These are phyloP conservation scores for Sarocladiaceae sp. DNA, from an alignment of 2,329 filamentous ascomycete species.

Conservation along the genomic window DNA sequence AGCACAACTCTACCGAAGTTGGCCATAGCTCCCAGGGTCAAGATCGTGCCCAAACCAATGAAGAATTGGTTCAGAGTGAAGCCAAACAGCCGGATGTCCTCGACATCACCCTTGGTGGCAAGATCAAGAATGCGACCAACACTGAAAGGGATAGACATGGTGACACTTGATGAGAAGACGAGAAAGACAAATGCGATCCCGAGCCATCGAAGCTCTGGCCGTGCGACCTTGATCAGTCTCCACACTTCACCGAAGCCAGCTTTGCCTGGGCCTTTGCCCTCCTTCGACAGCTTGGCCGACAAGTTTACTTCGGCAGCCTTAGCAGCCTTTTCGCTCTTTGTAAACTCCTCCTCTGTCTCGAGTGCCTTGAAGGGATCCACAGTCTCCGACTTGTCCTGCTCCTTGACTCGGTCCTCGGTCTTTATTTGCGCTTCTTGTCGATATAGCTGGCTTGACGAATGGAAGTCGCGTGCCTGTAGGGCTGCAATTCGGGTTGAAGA, in stretches of 20 bases:
- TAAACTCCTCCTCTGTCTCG: constrained; percentile 42
- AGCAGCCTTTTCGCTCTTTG: constrained; percentile 76
- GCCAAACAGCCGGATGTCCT: constrained; percentile 73
- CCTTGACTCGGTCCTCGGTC: constrained; percentile 17
- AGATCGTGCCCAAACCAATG: constrained; percentile 66
- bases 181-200: constrained; percentile 77
- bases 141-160: constrained; percentile 94
- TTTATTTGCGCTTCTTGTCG: constrained; percentile 21
- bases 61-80: constrained; percentile 87
- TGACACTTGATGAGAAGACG: constrained; percentile 84
- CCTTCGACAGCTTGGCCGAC: constrained; percentile 80
- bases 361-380: constrained; percentile 9
- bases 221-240: constrained; percentile 84
- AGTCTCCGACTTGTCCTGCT: constrained; percentile 27
- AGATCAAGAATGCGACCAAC: constrained; percentile 95
- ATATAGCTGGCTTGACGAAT: background rate
- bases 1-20: constrained; percentile 95
- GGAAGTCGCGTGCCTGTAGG: background rate
- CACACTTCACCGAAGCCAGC: constrained; percentile 73
- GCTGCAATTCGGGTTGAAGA: background rate
- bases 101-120: constrained; percentile 67
- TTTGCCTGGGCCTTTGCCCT: constrained; percentile 56
- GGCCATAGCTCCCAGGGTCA: constrained; percentile 79
- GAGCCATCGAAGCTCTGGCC: constrained; percentile 77
- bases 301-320: constrained; percentile 88